Base-by-base conservation (phyloP, 495 filamentous ascomycete species). In the Chaetomium cochliodes region DNA sequence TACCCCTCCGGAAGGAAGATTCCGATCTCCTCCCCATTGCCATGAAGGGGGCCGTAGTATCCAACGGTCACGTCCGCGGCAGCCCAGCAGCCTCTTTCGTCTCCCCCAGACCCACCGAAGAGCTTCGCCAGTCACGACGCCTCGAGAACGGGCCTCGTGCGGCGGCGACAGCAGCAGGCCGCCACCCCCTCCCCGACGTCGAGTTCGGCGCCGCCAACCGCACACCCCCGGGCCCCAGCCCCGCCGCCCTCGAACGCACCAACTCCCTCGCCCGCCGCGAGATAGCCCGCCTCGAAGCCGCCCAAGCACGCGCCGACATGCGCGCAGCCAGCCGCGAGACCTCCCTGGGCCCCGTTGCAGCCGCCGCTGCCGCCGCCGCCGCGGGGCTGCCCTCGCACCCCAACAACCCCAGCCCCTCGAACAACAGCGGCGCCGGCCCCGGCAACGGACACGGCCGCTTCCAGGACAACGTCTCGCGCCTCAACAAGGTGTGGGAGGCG, bases 401-500 rank as follows among this genome's bases (percentile, higher is more conserved):
- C 23, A 53, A 42, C 51, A 54, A 33, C 8, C 13, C 23, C 23
- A 53, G 42, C 51, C 22, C 49, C 1, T 15, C 58, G 41, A 49
- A 37, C 8, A 26, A 25, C 28, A 26, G 3, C 25, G 53, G 23
- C 60, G 63, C 42, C 41, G 22, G 44, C 22, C 2, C 25, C 51
- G 13, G 49, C 25, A 52, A 52, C 44, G 46, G 18, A 22, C 56
- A 57, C 44, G 42, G 61, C 44, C 60, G 70, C 37, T 82, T 82
- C 66, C 62, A 79, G 46, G 76, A 81, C 30, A 76, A 80, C 39
- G 57, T 80, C 9, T 69, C 75, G 28, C 74, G 78, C 20, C 74
- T 83, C 58, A 76, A 82, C 65, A 76, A 75, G 41, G 75, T 83
- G 0, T 83, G 80, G 80, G 74, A 66, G 0, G 65, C 74, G 15